phyloP scores from a whole-genome alignment of 495 filamentous ascomycete genomes.

The Neurospora pannonica region DNA sequence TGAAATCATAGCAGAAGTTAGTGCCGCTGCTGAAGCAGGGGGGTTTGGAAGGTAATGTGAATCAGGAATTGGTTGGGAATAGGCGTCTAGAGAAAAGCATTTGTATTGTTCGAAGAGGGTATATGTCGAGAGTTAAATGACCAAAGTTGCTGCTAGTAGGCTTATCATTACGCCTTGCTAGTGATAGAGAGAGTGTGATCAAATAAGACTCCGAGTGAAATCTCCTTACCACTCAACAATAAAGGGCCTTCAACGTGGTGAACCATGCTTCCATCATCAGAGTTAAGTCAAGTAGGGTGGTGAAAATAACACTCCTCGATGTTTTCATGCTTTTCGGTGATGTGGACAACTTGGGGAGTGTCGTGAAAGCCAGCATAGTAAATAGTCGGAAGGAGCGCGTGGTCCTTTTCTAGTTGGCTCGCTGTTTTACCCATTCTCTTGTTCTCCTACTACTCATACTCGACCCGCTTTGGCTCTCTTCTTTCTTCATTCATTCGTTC shows the following conservation, averaged over 20 bases:
- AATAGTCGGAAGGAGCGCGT: background rate
- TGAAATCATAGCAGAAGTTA: background rate
- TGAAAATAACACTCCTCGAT: background rate
- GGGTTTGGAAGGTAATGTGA: background rate
- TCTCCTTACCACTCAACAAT: background rate
- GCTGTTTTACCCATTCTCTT: background rate
- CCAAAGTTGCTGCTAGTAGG: background rate
- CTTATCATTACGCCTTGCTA: background rate
- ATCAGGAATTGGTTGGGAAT: background rate
- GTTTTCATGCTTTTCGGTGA: background rate
- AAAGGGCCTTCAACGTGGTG: background rate
- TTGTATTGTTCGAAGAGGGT: background rate
- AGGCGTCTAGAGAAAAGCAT: background rate
- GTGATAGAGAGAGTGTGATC: background rate
- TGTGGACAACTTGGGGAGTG: background rate
- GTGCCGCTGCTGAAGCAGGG: background rate
- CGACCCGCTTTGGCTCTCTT: background rate
- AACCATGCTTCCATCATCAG: background rate
- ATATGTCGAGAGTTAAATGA: background rate
- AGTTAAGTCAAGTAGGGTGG: background rate
- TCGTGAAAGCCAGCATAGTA: background rate
- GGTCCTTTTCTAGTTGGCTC: background rate
- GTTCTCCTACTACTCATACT: background rate
- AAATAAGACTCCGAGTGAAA: background rate
- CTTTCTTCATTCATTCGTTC: too few relatives aligned